Conservation (phyloP, 1,139 yeast species). For the Suhomyces kunorum region DNA sequence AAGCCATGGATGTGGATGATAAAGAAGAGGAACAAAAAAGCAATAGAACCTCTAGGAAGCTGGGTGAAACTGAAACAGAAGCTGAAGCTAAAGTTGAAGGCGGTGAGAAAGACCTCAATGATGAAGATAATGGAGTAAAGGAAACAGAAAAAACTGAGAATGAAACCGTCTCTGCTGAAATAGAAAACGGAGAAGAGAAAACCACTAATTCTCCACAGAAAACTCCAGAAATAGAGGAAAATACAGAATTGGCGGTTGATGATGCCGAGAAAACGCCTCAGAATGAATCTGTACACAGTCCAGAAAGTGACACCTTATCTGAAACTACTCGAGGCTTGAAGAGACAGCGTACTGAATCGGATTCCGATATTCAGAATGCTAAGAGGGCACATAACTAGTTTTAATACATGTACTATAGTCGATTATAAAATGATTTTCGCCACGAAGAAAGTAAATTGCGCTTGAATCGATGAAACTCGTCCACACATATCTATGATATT, state of each 20-base stretch:
- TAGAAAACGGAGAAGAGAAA: slow-evolving; percentile 9
- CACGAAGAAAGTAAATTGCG: no score
- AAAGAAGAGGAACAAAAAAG: background rate
- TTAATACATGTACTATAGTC: no score
- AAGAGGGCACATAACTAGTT: background rate
- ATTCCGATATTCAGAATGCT: background rate
- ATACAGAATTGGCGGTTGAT: background rate
- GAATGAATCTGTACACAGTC: background rate
- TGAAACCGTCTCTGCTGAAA: no score
- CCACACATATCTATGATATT: no score
- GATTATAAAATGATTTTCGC: no score
- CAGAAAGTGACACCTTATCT: background rate
- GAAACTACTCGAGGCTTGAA: slow-evolving; percentile 6
- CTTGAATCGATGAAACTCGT: no score
- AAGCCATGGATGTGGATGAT: slow-evolving; percentile 3
- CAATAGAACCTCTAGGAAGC: no score
- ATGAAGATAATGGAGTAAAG: background rate
- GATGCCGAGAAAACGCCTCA: background rate
- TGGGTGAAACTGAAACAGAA: background rate
- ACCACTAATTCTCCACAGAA: background rate
- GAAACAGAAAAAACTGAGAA: no score
- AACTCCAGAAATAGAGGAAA: background rate
- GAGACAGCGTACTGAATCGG: slow-evolving; percentile 7
- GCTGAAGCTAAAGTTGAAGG: background rate
- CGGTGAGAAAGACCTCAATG: background rate